A percentile compares a stretch with the other conserved stretches of the same genome.
These are phyloP conservation scores for Testicularia cyperi DNA, from an alignment of 1,284 basidiomycete genomes.

Conservation along the genomic window DNA sequence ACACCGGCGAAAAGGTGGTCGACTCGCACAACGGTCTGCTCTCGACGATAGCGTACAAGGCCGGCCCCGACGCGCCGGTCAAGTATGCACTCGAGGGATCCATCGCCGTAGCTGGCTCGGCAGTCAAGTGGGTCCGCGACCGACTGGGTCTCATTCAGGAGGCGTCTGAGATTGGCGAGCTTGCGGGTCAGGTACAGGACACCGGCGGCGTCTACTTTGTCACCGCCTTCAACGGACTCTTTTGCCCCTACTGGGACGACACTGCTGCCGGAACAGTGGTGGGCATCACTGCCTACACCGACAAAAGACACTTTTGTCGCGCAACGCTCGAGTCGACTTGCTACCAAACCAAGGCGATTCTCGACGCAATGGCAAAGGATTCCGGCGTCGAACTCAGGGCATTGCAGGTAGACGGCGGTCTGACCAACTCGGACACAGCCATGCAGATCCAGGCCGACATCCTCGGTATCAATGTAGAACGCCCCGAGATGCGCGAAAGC, in stretches of 20 bases:
- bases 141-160: slow-evolving; percentile 79
- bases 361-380: slow-evolving; percentile 90
- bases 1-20: slow-evolving; percentile 84
- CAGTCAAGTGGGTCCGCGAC: slow-evolving; percentile 94
- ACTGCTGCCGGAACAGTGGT: slow-evolving; percentile 80
- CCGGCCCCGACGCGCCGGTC: slow-evolving; percentile 75
- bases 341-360: slow-evolving; percentile 84
- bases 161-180: slow-evolving; percentile 78
- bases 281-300: slow-evolving; percentile 82
- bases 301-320: slow-evolving; percentile 86
- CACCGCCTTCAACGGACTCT: slow-evolving; percentile 87
- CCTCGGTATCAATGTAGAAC: slow-evolving; percentile 84
- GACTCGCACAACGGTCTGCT: slow-evolving; percentile 82
- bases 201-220: slow-evolving; percentile 97
- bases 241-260: slow-evolving; percentile 86
- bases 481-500: slow-evolving; percentile 96
- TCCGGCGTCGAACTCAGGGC: slow-evolving; percentile 71
- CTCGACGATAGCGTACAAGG: slow-evolving; percentile 92
- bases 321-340: slow-evolving; percentile 77
- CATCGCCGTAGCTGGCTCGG: slow-evolving; percentile 91
- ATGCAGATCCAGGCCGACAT: slow-evolving; percentile 93
- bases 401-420: slow-evolving; percentile 81
- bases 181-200: slow-evolving; percentile 76
- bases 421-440: slow-evolving; percentile 67
- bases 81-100: slow-evolving; percentile 93